Percentiles rank a stretch among this genome's conserved stretches.
phyloP scores from a whole-genome alignment of 2,329 filamentous ascomycete species.

The Periglandula ipomoeae region DNA sequence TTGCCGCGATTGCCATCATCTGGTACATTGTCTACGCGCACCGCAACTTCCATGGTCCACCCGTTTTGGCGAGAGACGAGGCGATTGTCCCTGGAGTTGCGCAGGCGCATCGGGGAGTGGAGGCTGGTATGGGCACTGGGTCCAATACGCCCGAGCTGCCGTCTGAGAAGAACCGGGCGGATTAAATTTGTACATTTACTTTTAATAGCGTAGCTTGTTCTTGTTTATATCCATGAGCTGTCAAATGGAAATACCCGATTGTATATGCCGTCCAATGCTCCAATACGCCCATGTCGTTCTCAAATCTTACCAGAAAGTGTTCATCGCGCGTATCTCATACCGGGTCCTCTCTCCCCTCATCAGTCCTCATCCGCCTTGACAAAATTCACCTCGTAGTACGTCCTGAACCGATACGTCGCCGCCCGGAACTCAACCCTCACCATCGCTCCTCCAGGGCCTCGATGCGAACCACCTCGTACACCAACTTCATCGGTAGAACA shows the following conservation, averaged over 20 bases:
- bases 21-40: conserved; percentile 58
- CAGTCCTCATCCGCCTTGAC: not conserved
- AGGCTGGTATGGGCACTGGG: not conserved
- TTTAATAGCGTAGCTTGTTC: not conserved
- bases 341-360: not conserved
- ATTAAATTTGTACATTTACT: not conserved
- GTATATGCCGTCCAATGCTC: no score
- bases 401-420: conserved; percentile 4
- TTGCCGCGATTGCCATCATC: conserved; percentile 46
- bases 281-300: no score
- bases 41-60: conserved; percentile 55
- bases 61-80: conserved; percentile 14
- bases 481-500: conserved; percentile 10
- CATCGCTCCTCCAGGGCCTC: no score
- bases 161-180: not conserved
- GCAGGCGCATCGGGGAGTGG: not conserved
- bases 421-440: no score
- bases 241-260: no score
- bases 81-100: not conserved
- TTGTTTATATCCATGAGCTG: no score
- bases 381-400: conserved; percentile 3
- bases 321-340: no score
- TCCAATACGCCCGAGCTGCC: conserved; percentile 3
- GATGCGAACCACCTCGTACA: not conserved
- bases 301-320: no score